phyloP scores from a whole-genome alignment of 176 grass and related monocot genomes.

The Thinopyrum elongatum region DNA sequence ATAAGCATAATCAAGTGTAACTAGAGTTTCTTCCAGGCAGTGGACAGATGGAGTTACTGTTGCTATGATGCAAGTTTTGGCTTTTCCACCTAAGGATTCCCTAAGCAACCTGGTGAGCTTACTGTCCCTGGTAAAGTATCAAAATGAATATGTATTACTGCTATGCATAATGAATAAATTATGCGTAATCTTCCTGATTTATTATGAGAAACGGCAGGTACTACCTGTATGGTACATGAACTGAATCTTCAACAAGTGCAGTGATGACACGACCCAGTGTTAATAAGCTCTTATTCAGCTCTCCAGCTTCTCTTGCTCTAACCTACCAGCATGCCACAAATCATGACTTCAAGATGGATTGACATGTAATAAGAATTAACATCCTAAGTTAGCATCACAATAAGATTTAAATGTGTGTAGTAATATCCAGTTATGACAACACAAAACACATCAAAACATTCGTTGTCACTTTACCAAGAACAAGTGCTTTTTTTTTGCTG shows the following conservation, averaged over 20 bases:
- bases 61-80: slow-evolving; percentile 95
- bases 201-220: slow-evolving; percentile 20
- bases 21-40: slow-evolving; percentile 80
- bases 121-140: slow-evolving; percentile 67
- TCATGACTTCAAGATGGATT: slow-evolving; percentile 35
- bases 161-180: neutral
- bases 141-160: slow-evolving; percentile 28
- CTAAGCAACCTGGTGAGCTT: slow-evolving; percentile 88
- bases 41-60: slow-evolving; percentile 74
- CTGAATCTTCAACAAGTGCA: slow-evolving; percentile 77
- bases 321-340: slow-evolving; percentile 55
- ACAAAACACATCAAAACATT: neutral
- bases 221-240: slow-evolving; percentile 87
- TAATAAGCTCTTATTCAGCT: slow-evolving; percentile 91
- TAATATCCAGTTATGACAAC: slow-evolving; percentile 1
- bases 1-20: slow-evolving; percentile 91
- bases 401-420: slow-evolving; percentile 16
- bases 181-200: neutral
- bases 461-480: neutral
- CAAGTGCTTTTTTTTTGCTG: neutral
- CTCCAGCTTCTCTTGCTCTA: slow-evolving; percentile 88
- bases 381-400: neutral
- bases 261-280: slow-evolving; percentile 91
- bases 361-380: slow-evolving; percentile 10
- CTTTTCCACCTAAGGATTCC: slow-evolving; percentile 94